Conservation (phyloP, 1,284 basidiomycete species). For the Exobasidium cylindrosporum region DNA sequence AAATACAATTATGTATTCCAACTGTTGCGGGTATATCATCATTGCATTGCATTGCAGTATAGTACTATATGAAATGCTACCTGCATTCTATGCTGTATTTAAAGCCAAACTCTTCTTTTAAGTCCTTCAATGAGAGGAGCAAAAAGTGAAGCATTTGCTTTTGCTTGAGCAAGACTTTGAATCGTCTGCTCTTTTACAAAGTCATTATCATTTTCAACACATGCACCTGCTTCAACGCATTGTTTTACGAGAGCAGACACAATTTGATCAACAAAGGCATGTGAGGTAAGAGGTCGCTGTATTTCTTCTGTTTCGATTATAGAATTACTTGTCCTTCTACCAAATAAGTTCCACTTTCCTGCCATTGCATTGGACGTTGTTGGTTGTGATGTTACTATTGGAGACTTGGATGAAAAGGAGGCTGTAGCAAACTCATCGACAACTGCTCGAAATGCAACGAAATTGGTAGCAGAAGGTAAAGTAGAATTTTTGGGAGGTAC, state of each 20-base stretch:
- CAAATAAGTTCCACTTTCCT: neutral
- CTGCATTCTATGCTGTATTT: neutral
- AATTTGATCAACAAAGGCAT: conserved; percentile 83
- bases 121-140: conserved; percentile 42
- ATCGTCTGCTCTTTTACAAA: conserved; percentile 39
- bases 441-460: conserved; percentile 43
- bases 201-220: conserved; percentile 20
- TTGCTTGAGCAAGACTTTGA: conserved; percentile 45
- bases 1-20: too few species aligned
- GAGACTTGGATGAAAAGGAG: neutral
- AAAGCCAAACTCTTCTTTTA: conserved; percentile 47
- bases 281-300: neutral
- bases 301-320: neutral
- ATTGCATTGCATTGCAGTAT: too few species aligned
- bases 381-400: too few species aligned
- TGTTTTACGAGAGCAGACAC: conserved; percentile 74
- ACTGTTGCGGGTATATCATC: too few species aligned
- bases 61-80: too few species aligned
- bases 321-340: neutral
- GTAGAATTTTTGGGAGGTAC: conserved; percentile 19
- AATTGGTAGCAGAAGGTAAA: conserved; percentile 18
- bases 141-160: conserved; percentile 37
- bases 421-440: conserved; percentile 30
- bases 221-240: conserved; percentile 56
- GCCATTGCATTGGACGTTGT: too few species aligned